Conservation (phyloP, 345 rosid genomes). For the Camelina sativa region DNA sequence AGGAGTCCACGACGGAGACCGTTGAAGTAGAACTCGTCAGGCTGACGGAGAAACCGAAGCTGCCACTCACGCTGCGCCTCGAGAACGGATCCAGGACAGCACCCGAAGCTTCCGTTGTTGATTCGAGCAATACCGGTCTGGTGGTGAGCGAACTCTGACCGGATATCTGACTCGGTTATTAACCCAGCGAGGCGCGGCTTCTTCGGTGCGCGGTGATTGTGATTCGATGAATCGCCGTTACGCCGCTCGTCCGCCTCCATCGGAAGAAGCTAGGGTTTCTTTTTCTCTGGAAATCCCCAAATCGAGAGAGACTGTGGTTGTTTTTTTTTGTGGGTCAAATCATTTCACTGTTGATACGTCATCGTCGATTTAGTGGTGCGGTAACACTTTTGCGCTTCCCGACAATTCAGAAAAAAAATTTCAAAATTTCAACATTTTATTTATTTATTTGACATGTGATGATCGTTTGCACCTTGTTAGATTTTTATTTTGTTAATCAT, state of each 20-base stretch:
- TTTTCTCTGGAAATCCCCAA: slow-evolving; percentile 4
- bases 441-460: neutral
- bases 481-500: neutral
- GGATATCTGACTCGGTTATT: slow-evolving; percentile 56
- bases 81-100: slow-evolving; percentile 73
- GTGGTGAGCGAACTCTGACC: slow-evolving; percentile 79
- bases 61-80: slow-evolving; percentile 65
- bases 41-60: slow-evolving; percentile 67
- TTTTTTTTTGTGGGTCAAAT: slow-evolving; percentile 25
- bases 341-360: slow-evolving; percentile 33
- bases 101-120: slow-evolving; percentile 87
- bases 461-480: neutral
- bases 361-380: slow-evolving; percentile 34
- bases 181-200: slow-evolving; percentile 48
- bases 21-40: slow-evolving; percentile 78
- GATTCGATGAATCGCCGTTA: slow-evolving; percentile 54
- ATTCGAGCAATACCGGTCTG: slow-evolving; percentile 57
- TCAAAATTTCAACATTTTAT: no score
- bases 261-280: slow-evolving; percentile 37
- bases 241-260: slow-evolving; percentile 53
- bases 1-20: slow-evolving; percentile 62
- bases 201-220: slow-evolving; percentile 47
- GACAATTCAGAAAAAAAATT: neutral
- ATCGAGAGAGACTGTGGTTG: neutral
- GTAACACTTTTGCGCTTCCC: slow-evolving; percentile 37